Conservation (phyloP, 306 rosid genomes). For the Prunus campanulata region DNA sequence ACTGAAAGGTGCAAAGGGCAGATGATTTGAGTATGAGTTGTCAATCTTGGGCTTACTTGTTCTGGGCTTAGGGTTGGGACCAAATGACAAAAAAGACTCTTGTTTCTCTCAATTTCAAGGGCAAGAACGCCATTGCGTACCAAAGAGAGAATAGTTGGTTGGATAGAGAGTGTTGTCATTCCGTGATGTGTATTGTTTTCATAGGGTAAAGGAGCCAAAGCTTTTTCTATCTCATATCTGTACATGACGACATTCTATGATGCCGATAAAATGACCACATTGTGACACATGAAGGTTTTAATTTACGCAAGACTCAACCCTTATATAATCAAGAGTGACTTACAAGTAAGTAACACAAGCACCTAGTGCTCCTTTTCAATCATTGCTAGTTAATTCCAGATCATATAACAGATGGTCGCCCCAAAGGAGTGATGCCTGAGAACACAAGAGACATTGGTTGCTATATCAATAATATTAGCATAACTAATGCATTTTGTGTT, state of each 20-base stretch:
- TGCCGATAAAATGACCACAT: constrained; percentile 39
- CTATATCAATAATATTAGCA: not conserved
- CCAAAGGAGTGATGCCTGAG: constrained; percentile 37
- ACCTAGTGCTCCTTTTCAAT: not conserved
- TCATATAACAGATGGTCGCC: not conserved
- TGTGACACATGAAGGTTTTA: not conserved
- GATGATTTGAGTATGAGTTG: too few relatives aligned
- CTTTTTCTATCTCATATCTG: not conserved
- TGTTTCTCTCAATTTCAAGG: too few relatives aligned
- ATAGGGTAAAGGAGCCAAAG: not conserved
- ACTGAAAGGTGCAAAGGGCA: too few relatives aligned
- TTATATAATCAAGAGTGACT: not conserved
- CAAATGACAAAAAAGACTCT: too few relatives aligned
- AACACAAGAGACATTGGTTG: constrained; percentile 8
- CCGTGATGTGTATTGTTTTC: not conserved
- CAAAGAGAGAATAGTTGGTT: too few relatives aligned
- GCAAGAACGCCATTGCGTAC: too few relatives aligned
- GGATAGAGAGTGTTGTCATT: not conserved
- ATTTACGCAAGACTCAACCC: not conserved
- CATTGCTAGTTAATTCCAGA: not conserved
- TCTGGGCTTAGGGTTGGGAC: too few relatives aligned
- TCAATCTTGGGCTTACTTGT: too few relatives aligned
- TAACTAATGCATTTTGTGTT: constrained; percentile 19
- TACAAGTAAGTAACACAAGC: not conserved
- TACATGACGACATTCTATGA: constrained; percentile 5